These are phyloP conservation scores for Dactylellina drechsleri DNA, from an alignment of 2,329 filamentous ascomycete genomes.

Conservation along the genomic window DNA sequence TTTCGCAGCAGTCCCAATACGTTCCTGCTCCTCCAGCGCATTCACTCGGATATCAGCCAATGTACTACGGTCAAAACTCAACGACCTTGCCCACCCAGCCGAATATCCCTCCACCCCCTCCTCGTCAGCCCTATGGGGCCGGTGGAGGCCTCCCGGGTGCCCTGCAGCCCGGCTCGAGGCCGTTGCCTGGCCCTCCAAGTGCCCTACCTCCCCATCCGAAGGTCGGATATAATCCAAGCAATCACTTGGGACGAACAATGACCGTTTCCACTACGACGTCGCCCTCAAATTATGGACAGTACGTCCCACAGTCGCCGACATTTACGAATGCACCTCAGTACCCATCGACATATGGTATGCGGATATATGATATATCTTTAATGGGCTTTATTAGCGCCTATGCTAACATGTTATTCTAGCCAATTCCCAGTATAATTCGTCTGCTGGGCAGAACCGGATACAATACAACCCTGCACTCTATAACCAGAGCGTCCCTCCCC, in stretches of 20 bases:
- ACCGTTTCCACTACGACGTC: conserved; percentile 40
- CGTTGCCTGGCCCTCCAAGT: conserved; percentile 38
- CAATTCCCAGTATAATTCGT: conserved; percentile 48
- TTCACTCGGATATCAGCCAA: conserved; percentile 49
- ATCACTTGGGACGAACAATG: conserved; percentile 48
- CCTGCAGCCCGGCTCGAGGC: conserved; percentile 33
- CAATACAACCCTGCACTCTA: conserved; percentile 51
- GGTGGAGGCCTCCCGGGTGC: conserved; percentile 18
- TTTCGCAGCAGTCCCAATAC: conserved; percentile 49
- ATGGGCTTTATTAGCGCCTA: too few relatives aligned
- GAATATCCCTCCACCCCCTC: conserved; percentile 51
- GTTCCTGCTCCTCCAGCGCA: conserved; percentile 53
- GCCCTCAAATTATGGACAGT: conserved; percentile 36
- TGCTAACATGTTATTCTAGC: conserved; percentile 12
- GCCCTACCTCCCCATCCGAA: conserved; percentile 42
- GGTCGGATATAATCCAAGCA: conserved; percentile 48
- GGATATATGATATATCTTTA: not conserved
- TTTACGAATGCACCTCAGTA: conserved; percentile 40
- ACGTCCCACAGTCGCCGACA: conserved; percentile 51
- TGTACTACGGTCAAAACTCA: conserved; percentile 50
- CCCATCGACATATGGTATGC: conserved; percentile 41
- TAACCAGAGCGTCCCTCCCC: conserved; percentile 37
- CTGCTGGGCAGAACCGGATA: conserved; percentile 35
- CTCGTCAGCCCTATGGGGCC: conserved; percentile 49
- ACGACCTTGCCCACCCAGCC: conserved; percentile 50